Evolutionary conservation across 2,329 filamentous ascomycete genomes (phyloP).

Genomic region (Pseudogymnoascus verrucosus): DNA sequence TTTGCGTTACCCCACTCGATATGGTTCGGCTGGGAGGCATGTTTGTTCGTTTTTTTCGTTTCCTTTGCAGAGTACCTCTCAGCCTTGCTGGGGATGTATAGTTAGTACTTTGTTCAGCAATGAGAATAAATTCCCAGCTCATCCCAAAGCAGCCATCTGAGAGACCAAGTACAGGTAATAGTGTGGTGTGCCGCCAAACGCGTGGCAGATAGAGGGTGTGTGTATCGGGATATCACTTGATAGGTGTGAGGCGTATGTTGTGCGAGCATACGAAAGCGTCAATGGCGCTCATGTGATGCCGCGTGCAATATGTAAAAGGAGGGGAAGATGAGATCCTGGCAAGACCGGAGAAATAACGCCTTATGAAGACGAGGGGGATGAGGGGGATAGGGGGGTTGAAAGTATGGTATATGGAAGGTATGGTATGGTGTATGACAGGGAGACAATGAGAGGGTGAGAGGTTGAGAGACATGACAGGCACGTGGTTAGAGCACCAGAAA

Average conservation of each 20-base stretch:
- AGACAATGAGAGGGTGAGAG: too few relatives aligned
- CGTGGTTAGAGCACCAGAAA: neutral
- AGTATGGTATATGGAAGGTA: neutral
- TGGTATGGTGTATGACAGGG: too few relatives aligned
- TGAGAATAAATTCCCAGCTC: neutral
- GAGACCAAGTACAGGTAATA: neutral
- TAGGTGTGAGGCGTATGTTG: neutral
- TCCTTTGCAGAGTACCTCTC: neutral
- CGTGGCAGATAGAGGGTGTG: neutral
- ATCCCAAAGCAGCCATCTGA: neutral
- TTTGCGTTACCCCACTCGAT: neutral
- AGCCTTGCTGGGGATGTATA: neutral
- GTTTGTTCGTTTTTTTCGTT: neutral
- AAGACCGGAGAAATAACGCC: neutral
- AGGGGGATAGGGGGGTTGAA: neutral
- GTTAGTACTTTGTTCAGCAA: neutral
- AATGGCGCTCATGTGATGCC: neutral
- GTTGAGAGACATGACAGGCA: neutral
- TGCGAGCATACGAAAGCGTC: neutral
- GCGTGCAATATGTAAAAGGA: neutral
- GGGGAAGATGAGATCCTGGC: neutral
- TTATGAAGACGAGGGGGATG: neutral
- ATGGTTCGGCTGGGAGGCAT: too few relatives aligned
- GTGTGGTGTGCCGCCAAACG: neutral
- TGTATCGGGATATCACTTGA: conserved; percentile 2